These are phyloP conservation scores for Cladophialophora psammophila DNA, from an alignment of 2,329 filamentous ascomycete species.

Conservation along the genomic window DNA sequence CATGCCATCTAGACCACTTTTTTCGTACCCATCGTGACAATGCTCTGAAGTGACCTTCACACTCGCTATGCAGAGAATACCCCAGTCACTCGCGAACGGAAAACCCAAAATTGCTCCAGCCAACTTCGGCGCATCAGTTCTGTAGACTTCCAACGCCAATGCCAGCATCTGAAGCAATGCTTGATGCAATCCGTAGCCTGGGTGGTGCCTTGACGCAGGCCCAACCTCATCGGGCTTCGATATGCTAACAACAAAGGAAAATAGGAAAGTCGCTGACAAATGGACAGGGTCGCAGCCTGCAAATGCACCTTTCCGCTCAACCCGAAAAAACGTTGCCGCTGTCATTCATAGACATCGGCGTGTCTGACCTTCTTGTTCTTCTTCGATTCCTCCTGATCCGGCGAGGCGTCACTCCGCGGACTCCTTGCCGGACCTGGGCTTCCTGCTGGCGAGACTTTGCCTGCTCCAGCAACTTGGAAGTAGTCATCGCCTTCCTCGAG, in stretches of 20 bases:
- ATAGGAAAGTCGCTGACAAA: not conserved
- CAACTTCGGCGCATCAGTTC: not conserved
- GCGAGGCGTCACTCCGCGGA: conserved; percentile 30
- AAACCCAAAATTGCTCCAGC: conserved; percentile 4
- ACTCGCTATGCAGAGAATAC: conserved; percentile 4
- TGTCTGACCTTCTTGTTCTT: conserved; percentile 33
- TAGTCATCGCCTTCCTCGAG: conserved; percentile 51
- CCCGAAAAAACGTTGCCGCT: not conserved
- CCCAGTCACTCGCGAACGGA: not conserved
- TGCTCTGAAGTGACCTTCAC: not conserved
- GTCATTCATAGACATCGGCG: conserved; percentile 33
- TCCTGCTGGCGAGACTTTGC: conserved; percentile 41
- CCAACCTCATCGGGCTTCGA: not conserved
- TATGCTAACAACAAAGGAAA: conserved; percentile 1
- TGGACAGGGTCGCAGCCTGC: not conserved
- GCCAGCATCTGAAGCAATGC: not conserved
- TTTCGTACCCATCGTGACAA: not conserved
- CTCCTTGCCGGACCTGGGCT: conserved; percentile 41
- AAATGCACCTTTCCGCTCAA: not conserved
- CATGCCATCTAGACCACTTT: not conserved
- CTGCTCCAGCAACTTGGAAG: conserved; percentile 41
- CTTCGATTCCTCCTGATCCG: conserved; percentile 32
- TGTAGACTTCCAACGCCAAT: conserved; percentile 2
- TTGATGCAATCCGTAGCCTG: not conserved
- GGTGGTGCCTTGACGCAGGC: not conserved